phyloP scores from a whole-genome alignment of 805 yeast genomes.

The Yarrowia bubula region DNA sequence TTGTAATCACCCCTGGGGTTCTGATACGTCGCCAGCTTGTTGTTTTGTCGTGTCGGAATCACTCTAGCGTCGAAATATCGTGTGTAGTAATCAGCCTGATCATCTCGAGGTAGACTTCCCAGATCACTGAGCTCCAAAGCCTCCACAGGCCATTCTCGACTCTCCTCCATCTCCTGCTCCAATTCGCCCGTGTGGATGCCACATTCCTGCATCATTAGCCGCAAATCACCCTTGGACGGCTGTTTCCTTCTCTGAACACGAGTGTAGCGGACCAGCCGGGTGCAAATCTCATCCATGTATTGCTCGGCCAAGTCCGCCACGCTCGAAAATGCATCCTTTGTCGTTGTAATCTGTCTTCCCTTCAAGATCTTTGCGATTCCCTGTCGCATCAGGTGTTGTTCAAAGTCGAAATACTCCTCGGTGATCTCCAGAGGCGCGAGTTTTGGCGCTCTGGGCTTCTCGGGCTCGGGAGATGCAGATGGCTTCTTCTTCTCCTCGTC shows the following conservation, averaged over 20 bases:
- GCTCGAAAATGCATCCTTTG: slow-evolving; percentile 36
- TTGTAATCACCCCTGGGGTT: slow-evolving; percentile 47
- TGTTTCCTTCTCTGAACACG: slow-evolving; percentile 39
- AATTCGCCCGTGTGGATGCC: slow-evolving; percentile 38
- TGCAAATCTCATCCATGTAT: slow-evolving; percentile 34
- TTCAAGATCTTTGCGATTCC: slow-evolving; percentile 34
- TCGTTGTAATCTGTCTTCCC: slow-evolving; percentile 30
- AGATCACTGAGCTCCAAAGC: not conserved
- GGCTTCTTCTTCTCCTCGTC: not conserved
- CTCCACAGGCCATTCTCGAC: slow-evolving; percentile 16
- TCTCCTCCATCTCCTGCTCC: slow-evolving; percentile 34
- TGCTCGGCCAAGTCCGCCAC: slow-evolving; percentile 39
- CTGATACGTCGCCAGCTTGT: slow-evolving; percentile 55
- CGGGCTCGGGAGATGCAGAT: not conserved
- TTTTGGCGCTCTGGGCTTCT: not conserved
- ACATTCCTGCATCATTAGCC: slow-evolving; percentile 36
- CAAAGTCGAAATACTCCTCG: slow-evolving; percentile 18
- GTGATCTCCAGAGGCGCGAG: slow-evolving; percentile 2
- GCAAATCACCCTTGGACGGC: slow-evolving; percentile 40
- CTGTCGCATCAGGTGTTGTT: slow-evolving; percentile 29
- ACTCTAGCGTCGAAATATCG: slow-evolving; percentile 18
- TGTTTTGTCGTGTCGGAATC: slow-evolving; percentile 36
- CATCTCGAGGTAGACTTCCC: not conserved
- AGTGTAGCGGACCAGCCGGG: slow-evolving; percentile 35
- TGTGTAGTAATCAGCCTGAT: slow-evolving; percentile 21